Evolutionary conservation across 805 yeast species (phyloP).

Genomic region (Scheffersomyces spartinae): DNA sequence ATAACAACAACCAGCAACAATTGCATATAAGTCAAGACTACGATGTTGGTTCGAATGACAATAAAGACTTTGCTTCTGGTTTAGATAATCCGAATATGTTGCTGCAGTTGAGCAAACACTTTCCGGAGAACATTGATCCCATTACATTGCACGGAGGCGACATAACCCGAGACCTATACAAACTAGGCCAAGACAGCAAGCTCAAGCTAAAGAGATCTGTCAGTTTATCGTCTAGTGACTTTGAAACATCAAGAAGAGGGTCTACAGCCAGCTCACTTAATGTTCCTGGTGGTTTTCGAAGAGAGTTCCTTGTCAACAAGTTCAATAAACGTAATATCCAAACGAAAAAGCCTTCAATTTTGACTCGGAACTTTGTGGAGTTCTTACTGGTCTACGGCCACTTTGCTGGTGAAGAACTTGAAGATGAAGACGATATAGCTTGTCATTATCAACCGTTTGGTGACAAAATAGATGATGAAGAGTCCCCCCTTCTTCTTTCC

Average conservation of each 20-base stretch:
- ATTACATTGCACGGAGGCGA: constrained; percentile 38
- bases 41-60: constrained; percentile 8
- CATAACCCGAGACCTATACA: constrained; percentile 38
- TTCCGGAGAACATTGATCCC: constrained; percentile 19
- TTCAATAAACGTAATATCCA: constrained; percentile 17
- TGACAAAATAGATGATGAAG: constrained; percentile 1
- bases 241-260: constrained; percentile 32
- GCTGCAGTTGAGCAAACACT: constrained; percentile 22
- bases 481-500: not conserved
- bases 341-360: constrained; percentile 24
- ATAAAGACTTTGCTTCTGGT: constrained; percentile 9
- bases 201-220: constrained; percentile 5
- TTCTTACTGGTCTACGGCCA: constrained; percentile 33
- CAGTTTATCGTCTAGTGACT: constrained; percentile 15
- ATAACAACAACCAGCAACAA: constrained; percentile 4
- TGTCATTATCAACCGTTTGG: not conserved
- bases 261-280: constrained; percentile 58
- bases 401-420: constrained; percentile 36
- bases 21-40: constrained; percentile 9
- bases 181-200: no score
- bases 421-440: constrained; percentile 15
- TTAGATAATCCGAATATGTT: constrained; percentile 21
- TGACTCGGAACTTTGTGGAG: constrained; percentile 31
- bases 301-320: constrained; percentile 47
- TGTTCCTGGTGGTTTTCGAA: constrained; percentile 76